Conservation (phyloP, 2,329 filamentous ascomycete genomes). For the Cercospora zeina region DNA sequence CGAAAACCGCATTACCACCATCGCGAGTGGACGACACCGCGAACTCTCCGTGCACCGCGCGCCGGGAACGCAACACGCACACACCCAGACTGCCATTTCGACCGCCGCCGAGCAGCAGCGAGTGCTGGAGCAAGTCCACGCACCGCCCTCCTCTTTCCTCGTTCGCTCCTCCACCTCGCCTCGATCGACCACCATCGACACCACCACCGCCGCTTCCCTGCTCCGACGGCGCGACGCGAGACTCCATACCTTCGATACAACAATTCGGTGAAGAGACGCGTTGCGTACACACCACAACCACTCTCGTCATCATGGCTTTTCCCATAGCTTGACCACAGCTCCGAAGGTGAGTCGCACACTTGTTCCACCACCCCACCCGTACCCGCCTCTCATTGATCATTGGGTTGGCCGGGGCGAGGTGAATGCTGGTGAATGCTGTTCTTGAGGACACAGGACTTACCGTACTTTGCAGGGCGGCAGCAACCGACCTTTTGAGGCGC, state of each 20-base stretch:
- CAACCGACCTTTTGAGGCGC: slow-evolving; percentile 10
- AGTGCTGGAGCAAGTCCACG: background rate
- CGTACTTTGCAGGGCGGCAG: background rate
- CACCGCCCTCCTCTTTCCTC: background rate
- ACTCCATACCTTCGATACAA: background rate
- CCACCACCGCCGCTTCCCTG: slow-evolving; percentile 9
- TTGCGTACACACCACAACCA: slow-evolving; percentile 18
- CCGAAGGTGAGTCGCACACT: slow-evolving; percentile 11
- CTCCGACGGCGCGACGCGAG: background rate
- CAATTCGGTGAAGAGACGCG: slow-evolving; percentile 8
- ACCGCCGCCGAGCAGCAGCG: background rate
- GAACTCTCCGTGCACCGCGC: slow-evolving; percentile 5
- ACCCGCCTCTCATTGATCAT: background rate
- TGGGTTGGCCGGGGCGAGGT: background rate
- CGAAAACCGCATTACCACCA: slow-evolving; percentile 10
- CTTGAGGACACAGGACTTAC: too few species aligned
- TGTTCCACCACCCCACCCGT: slow-evolving; percentile 7
- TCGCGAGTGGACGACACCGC: slow-evolving; percentile 11
- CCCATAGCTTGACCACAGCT: slow-evolving; percentile 23
- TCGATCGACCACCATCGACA: slow-evolving; percentile 1
- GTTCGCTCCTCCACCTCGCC: background rate
- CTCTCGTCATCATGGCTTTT: slow-evolving; percentile 23
- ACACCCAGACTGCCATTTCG: slow-evolving; percentile 10
- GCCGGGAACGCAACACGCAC: slow-evolving; percentile 10
- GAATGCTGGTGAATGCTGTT: background rate